Conservation (phyloP, 176 grass and related monocot species). For the Phragmites australis region DNA sequence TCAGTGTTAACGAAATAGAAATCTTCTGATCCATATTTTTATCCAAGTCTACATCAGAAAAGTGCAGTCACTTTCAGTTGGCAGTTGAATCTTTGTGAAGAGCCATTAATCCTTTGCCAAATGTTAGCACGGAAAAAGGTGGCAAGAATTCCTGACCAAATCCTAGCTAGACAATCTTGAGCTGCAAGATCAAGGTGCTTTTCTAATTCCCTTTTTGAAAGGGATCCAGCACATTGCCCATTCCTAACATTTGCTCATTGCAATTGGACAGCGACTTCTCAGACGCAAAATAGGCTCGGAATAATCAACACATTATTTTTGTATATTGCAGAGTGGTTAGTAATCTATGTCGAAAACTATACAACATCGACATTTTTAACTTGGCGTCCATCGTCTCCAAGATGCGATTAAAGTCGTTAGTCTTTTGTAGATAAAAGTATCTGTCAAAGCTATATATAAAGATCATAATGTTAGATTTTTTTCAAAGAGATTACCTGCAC, state of each 20-base stretch:
- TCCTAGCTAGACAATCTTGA: background rate
- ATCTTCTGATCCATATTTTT: slow-evolving; percentile 28
- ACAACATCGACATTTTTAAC: background rate
- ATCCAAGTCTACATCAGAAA: slow-evolving; percentile 22
- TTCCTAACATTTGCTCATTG: background rate
- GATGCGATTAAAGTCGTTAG: too few species aligned
- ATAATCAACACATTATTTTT: too few species aligned
- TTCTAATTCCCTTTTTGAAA: background rate
- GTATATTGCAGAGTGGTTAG: background rate
- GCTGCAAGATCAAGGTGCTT: background rate
- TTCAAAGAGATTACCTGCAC: too few species aligned
- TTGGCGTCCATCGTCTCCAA: background rate
- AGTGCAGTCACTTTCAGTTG: slow-evolving; percentile 21
- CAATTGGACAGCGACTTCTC: background rate
- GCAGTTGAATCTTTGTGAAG: slow-evolving; percentile 33
- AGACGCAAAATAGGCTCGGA: background rate
- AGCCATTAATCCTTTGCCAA: slow-evolving; percentile 22
- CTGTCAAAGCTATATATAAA: too few species aligned
- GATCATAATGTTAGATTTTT: too few species aligned
- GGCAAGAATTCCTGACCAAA: background rate
- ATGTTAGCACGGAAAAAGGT: background rate
- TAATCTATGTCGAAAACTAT: background rate
- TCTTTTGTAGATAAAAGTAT: too few species aligned
- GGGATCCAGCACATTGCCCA: slow-evolving; percentile 10
- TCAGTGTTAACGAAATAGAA: background rate